These are phyloP conservation scores for Pugionium cornutum DNA, from an alignment of 345 rosid species.

Conservation along the genomic window DNA sequence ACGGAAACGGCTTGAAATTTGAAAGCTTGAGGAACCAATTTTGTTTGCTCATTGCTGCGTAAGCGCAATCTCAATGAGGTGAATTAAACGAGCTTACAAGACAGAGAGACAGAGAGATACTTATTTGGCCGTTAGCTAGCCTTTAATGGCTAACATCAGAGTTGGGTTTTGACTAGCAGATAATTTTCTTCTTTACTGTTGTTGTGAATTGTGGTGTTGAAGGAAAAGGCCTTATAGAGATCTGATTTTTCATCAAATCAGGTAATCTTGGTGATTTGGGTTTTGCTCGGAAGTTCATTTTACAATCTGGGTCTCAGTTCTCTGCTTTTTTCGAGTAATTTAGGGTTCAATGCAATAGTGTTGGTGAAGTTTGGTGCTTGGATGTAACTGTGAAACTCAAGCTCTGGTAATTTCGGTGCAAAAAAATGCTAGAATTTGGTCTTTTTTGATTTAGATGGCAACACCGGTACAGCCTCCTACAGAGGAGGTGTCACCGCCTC, in stretches of 20 bases:
- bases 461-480: conserved; percentile 55
- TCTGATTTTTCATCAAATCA: conserved; percentile 27
- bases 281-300: conserved; percentile 3
- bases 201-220: conserved; percentile 2
- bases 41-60: background rate
- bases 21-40: conserved; percentile 24
- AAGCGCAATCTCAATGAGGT: conserved; percentile 8
- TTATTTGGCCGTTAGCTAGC: conserved; percentile 17
- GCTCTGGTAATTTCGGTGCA: conserved; percentile 19
- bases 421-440: conserved; percentile 10
- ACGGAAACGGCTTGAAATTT: conserved; percentile 11
- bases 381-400: conserved; percentile 18
- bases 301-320: conserved; percentile 29
- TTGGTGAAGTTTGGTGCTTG: conserved; percentile 50
- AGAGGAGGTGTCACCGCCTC: conserved; percentile 49
- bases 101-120: background rate
- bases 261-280: conserved; percentile 23
- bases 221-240: conserved; percentile 10
- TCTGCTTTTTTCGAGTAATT: conserved; percentile 13
- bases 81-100: too few species aligned
- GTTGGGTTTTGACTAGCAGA: conserved; percentile 24
- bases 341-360: conserved; percentile 21
- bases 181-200: background rate
- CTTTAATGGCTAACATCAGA: conserved; percentile 16
- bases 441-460: conserved; percentile 53